Conservation (phyloP, 257 asterid species). For the Plectranthus barbatus region DNA sequence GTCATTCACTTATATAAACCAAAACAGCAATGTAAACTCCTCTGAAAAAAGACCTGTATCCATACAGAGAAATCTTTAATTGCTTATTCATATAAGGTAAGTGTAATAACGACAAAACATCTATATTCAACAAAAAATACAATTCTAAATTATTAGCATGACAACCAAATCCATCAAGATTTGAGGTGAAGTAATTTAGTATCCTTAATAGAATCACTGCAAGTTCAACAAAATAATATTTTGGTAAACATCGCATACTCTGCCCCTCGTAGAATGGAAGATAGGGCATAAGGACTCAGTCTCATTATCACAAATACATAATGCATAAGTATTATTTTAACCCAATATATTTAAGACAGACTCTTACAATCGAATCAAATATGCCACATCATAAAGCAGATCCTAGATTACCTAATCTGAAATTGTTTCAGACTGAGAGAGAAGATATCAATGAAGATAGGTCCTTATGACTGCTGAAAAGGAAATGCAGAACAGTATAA, state of each 20-base stretch:
- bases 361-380: neutral
- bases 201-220: neutral
- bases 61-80: neutral
- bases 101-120: constrained; percentile 12
- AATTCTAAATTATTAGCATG: neutral
- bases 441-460: neutral
- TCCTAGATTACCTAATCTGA: constrained; percentile 1
- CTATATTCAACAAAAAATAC: neutral
- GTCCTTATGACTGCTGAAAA: neutral
- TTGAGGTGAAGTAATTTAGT: neutral
- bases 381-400: neutral
- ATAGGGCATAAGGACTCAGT: neutral
- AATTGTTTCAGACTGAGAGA: neutral
- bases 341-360: neutral
- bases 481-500: neutral
- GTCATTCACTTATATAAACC: constrained; percentile 47
- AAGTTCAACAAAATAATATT: neutral
- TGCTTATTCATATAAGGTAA: neutral
- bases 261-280: neutral
- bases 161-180: neutral
- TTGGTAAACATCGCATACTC: neutral
- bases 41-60: constrained; percentile 1
- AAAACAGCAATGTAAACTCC: neutral
- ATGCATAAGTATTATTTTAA: neutral
- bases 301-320: neutral